phyloP scores from a whole-genome alignment of 1,284 basidiomycete species.

The Trametes hirsuta region DNA sequence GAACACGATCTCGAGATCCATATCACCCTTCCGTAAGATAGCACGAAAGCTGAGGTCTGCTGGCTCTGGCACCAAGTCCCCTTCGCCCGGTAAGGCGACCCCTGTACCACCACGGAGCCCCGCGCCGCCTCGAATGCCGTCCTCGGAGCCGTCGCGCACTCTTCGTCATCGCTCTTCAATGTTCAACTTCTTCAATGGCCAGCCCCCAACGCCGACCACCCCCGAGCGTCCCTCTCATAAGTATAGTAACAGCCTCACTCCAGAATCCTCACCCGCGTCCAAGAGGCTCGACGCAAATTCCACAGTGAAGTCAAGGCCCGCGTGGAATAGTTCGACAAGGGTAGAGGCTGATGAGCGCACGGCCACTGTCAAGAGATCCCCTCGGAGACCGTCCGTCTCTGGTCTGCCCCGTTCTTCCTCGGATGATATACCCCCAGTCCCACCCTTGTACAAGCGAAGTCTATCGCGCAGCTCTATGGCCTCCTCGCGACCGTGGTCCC shows the following conservation, averaged over 20 bases:
- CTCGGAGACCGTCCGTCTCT: slow-evolving; percentile 35
- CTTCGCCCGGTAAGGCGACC: slow-evolving; percentile 46
- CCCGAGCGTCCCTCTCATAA: slow-evolving; percentile 66
- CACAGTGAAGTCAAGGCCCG: slow-evolving; percentile 47
- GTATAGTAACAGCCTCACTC: slow-evolving; percentile 69
- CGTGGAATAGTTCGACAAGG: slow-evolving; percentile 82
- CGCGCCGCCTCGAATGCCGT: slow-evolving; percentile 41
- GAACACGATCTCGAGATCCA: slow-evolving; percentile 67
- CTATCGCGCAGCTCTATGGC: slow-evolving; percentile 74
- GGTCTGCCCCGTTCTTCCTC: slow-evolving; percentile 37
- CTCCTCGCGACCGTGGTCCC: slow-evolving; percentile 81
- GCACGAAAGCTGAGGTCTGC: slow-evolving; percentile 64
- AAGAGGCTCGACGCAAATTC: slow-evolving; percentile 38
- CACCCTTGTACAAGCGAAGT: slow-evolving; percentile 57
- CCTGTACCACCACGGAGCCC: slow-evolving; percentile 51
- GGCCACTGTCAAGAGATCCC: slow-evolving; percentile 52
- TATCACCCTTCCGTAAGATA: slow-evolving; percentile 77
- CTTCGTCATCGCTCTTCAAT: slow-evolving; percentile 64
- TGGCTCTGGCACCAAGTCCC: slow-evolving; percentile 34
- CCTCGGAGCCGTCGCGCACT: slow-evolving; percentile 55
- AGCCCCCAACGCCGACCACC: slow-evolving; percentile 50
- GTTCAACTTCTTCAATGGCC: slow-evolving; percentile 50
- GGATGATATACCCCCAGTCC: slow-evolving; percentile 51
- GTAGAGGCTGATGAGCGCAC: slow-evolving; percentile 55
- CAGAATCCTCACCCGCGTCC: slow-evolving; percentile 59